Evolutionary conservation across 108 stramenopile species (phyloP).

Genomic region (Skeletonema grethae): DNA sequence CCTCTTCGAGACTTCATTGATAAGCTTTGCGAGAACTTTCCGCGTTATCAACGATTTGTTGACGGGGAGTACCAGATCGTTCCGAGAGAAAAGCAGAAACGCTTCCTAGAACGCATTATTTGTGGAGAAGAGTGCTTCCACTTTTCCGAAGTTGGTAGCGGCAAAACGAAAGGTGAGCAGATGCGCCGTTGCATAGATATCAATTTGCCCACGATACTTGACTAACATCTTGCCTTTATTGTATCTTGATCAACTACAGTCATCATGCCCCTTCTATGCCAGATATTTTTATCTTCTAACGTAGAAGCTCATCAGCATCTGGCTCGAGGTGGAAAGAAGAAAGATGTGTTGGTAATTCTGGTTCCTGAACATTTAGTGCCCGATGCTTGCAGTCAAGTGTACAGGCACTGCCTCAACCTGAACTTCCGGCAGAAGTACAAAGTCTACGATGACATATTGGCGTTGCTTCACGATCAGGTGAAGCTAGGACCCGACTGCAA

Average conservation of each 20-base stretch:
- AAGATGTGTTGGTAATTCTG: slow-evolving; percentile 50
- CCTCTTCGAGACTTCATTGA: slow-evolving; percentile 53
- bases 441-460: slow-evolving; percentile 57
- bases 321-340: slow-evolving; percentile 50
- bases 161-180: slow-evolving; percentile 26
- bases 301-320: slow-evolving; percentile 41
- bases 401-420: slow-evolving; percentile 53
- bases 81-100: slow-evolving; percentile 56
- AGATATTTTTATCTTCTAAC: slow-evolving; percentile 51
- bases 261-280: slow-evolving; percentile 54
- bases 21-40: slow-evolving; percentile 47
- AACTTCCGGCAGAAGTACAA: slow-evolving; percentile 58
- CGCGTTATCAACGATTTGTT: slow-evolving; percentile 48
- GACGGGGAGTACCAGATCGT: slow-evolving; percentile 55
- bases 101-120: slow-evolving; percentile 51
- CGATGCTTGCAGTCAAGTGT: slow-evolving; percentile 56
- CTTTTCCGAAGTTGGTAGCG: slow-evolving; percentile 53
- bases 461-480: slow-evolving; percentile 43
- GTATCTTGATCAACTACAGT: slow-evolving; percentile 30
- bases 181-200: background rate
- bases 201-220: background rate
- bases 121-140: slow-evolving; percentile 56
- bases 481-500: slow-evolving; percentile 29
- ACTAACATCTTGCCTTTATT: background rate
- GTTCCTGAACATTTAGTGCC: slow-evolving; percentile 59